Conservation (phyloP, 2,329 filamentous ascomycete species). For the Ceratocystis harringtonii region DNA sequence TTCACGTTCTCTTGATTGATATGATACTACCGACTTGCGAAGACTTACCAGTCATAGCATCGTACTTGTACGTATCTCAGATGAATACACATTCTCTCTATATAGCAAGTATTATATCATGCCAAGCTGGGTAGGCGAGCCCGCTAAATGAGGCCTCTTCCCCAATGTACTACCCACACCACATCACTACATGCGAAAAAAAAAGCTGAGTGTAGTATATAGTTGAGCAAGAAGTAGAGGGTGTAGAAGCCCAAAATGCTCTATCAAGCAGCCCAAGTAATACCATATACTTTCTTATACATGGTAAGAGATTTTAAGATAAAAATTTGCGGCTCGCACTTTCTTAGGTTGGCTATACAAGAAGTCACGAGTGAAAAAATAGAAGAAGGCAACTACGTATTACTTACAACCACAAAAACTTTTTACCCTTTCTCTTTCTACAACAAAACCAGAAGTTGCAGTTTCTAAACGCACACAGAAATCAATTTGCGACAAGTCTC, state of each 20-base stretch:
- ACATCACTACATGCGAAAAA: background rate
- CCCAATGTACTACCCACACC: background rate
- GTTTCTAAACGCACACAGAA: slow-evolving; percentile 1
- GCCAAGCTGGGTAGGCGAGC: background rate
- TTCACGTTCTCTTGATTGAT: background rate
- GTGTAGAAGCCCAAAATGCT: no score
- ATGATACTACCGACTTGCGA: background rate
- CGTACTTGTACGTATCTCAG: no score
- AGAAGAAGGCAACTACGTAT: background rate
- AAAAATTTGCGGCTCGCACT: background rate
- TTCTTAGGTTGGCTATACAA: background rate
- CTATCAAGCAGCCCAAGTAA: background rate
- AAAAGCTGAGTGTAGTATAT: background rate
- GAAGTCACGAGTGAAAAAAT: background rate
- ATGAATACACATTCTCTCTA: background rate
- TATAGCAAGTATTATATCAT: background rate
- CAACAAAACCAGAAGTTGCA: background rate
- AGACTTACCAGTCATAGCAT: background rate
- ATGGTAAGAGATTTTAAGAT: background rate
- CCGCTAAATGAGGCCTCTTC: background rate
- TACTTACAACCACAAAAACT: background rate
- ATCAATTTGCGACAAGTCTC: background rate
- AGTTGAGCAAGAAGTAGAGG: no score
- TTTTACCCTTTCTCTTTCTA: background rate
- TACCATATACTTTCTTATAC: no score